Conservation (phyloP, 306 rosid species). For the Corylus avellana region DNA sequence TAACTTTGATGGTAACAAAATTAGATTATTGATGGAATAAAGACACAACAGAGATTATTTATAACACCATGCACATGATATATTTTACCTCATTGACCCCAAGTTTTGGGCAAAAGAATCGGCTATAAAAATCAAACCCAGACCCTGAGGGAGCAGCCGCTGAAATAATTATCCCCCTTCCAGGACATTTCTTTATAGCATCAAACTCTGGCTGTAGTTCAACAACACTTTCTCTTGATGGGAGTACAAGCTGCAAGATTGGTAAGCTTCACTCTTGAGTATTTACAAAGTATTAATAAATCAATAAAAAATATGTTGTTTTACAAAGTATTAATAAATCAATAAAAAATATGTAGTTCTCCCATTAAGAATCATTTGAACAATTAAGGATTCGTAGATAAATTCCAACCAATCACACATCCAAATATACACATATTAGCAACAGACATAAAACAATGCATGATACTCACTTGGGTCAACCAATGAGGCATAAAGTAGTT, state of each 20-base stretch:
- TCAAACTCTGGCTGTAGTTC: conserved; percentile 57
- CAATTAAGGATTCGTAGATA: neutral
- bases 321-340: conserved; percentile 11
- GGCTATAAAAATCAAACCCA: conserved; percentile 65
- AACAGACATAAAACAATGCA: neutral
- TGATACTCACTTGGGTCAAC: neutral
- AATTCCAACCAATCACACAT: neutral
- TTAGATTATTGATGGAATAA: neutral
- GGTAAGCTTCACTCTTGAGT: conserved; percentile 12
- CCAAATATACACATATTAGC: neutral
- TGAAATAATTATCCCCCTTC: conserved; percentile 58
- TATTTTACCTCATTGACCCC: conserved; percentile 67
- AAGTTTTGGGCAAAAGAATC: conserved; percentile 59
- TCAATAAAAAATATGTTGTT: neutral
- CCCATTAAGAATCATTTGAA: neutral
- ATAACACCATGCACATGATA: neutral
- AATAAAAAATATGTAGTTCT: neutral
- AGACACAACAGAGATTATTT: neutral
- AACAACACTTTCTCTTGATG: conserved; percentile 46
- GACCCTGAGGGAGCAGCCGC: conserved; percentile 60
- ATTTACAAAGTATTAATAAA: conserved; percentile 12
- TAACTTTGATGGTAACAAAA: neutral
- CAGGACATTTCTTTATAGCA: conserved; percentile 60
- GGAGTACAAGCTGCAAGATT: conserved; percentile 52
- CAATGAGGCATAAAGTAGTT: neutral